Evolutionary conservation across 148 eudicot species (phyloP).

Genomic region (Rhododendron griersonianum): DNA sequence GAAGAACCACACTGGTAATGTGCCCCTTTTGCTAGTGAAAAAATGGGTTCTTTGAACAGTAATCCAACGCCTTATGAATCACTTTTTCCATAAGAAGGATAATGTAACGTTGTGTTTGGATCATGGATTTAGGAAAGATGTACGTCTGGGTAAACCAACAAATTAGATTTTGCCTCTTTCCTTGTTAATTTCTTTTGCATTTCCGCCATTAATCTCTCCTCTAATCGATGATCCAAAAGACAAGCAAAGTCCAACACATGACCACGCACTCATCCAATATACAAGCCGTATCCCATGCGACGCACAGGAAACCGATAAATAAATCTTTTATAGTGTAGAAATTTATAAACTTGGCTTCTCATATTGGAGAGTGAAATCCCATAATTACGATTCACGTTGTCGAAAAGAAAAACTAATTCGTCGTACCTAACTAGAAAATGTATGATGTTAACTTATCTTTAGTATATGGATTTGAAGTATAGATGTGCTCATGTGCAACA

Average conservation of each 20-base stretch:
- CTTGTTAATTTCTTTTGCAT: not conserved
- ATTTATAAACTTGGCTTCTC: not conserved
- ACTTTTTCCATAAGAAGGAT: not conserved
- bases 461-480: not conserved
- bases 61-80: not conserved
- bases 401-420: not conserved
- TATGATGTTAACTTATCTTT: not conserved
- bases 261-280: not conserved
- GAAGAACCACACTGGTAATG: slow-evolving; percentile 1
- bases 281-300: not conserved
- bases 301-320: not conserved
- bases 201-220: not conserved
- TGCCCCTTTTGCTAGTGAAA: not conserved
- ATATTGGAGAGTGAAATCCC: not conserved
- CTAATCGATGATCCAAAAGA: not conserved
- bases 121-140: not conserved
- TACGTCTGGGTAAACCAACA: not conserved
- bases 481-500: not conserved
- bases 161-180: not conserved
- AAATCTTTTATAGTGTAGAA: not conserved
- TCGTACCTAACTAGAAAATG: not conserved
- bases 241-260: not conserved
- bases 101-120: not conserved
- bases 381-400: not conserved
- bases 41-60: not conserved